phyloP scores from a whole-genome alignment of 1,139 yeast species.

The Zhuliangozyma parablackwelliae region DNA sequence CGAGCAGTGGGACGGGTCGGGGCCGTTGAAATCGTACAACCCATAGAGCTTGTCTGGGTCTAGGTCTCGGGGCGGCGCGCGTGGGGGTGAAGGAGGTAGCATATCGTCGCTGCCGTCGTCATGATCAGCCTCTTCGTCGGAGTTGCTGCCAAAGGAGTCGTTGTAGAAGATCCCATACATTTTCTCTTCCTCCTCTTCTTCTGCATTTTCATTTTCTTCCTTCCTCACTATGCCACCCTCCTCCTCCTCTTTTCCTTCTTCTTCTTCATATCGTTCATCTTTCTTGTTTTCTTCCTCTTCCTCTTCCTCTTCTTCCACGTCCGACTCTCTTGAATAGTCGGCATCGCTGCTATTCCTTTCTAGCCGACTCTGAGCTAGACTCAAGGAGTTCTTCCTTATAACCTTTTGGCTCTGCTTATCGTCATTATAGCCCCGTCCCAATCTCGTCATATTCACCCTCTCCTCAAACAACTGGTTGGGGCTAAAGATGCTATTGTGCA shows the following conservation, averaged over 20 bases:
- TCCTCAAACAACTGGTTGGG: conserved; percentile 36
- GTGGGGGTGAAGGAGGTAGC: conserved; percentile 61
- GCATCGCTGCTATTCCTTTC: neutral
- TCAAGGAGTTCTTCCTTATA: neutral
- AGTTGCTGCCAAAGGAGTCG: conserved; percentile 15
- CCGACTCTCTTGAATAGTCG: too few species aligned
- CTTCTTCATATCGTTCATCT: neutral
- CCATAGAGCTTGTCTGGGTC: conserved; percentile 87
- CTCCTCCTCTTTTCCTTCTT: neutral
- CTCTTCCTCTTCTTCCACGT: too few species aligned
- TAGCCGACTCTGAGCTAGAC: neutral
- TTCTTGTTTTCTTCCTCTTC: conserved; percentile 4
- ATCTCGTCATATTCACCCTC: conserved; percentile 31
- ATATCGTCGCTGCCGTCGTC: conserved; percentile 15
- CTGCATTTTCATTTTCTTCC: neutral
- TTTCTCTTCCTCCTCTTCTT: neutral
- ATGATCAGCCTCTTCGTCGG: conserved; percentile 18
- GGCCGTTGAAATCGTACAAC: conserved; percentile 80
- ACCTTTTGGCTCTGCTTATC: conserved; percentile 9
- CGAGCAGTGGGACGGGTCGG: conserved; percentile 90
- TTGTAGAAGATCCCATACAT: conserved; percentile 8
- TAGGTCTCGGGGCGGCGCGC: conserved; percentile 77
- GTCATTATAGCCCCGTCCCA: conserved; percentile 23
- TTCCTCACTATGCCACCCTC: too few species aligned
- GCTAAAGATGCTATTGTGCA: conserved; percentile 19